Conservation (phyloP, 345 rosid genomes). For the Citropsis articulata region DNA sequence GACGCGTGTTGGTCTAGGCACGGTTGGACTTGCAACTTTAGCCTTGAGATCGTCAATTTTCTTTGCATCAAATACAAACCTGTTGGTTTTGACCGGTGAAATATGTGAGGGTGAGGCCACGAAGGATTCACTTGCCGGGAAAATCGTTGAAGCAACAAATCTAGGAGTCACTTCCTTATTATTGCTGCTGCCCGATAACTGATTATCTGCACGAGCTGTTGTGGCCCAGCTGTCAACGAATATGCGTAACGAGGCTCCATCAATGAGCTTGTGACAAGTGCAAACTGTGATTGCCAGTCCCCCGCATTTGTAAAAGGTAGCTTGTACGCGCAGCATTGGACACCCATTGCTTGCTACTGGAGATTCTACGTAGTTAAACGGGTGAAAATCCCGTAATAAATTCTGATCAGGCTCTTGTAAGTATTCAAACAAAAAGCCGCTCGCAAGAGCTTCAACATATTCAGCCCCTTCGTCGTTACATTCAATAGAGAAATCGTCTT, state of each 20-base stretch:
- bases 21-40: constrained; percentile 9
- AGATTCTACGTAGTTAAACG: constrained; percentile 4
- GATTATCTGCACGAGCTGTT: not conserved
- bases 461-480: not conserved
- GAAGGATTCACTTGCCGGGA: not conserved
- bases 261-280: not conserved
- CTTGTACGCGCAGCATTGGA: not conserved
- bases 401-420: constrained; percentile 12
- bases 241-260: not conserved
- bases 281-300: not conserved
- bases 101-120: not conserved
- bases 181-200: too few relatives aligned
- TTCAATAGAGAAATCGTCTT: not conserved
- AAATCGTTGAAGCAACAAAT: not conserved
- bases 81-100: not conserved
- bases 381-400: constrained; percentile 15
- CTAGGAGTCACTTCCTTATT: not conserved
- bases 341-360: not conserved
- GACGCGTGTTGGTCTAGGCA: constrained; percentile 26
- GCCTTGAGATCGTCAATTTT: constrained; percentile 25
- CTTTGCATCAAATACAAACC: constrained; percentile 20
- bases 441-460: constrained; percentile 21
- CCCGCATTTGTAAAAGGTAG: not conserved
- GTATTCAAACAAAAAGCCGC: constrained; percentile 1
- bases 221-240: not conserved